phyloP scores from a whole-genome alignment of 2,329 filamentous ascomycete genomes.

The Fusarium papillatum region DNA sequence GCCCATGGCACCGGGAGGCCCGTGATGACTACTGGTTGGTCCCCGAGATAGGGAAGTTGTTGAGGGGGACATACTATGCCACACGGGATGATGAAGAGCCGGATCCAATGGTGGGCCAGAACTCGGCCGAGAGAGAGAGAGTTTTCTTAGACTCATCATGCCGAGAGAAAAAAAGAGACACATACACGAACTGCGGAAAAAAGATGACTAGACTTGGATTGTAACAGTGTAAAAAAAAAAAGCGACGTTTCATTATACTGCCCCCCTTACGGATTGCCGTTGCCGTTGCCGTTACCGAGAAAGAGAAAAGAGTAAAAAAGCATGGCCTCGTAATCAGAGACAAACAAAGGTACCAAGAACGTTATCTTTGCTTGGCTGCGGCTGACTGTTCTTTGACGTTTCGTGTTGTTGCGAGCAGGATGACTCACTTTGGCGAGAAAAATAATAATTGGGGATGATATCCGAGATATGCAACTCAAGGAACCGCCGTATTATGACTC shows the following conservation, averaged over 20 bases:
- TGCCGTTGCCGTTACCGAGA: background rate
- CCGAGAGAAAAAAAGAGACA: background rate
- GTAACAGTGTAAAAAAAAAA: background rate
- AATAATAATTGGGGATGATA: slow-evolving; percentile 3
- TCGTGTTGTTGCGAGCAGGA: background rate
- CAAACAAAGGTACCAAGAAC: background rate
- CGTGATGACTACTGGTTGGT: slow-evolving; percentile 22
- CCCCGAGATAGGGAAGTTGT: background rate
- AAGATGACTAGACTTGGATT: background rate
- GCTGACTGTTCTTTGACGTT: slow-evolving; percentile 4
- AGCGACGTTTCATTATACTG: slow-evolving; percentile 38
- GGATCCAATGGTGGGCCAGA: slow-evolving; percentile 21
- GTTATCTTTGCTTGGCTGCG: slow-evolving; percentile 1
- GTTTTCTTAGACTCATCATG: background rate
- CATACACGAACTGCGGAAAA: background rate
- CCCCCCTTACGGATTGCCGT: slow-evolving; percentile 24
- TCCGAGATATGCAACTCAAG: slow-evolving; percentile 12
- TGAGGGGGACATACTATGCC: slow-evolving; percentile 8
- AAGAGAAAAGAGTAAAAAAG: background rate
- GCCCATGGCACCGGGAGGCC: slow-evolving; percentile 35
- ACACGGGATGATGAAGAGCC: slow-evolving; percentile 20
- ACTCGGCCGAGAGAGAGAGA: slow-evolving; percentile 5
- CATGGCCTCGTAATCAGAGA: slow-evolving; percentile 11
- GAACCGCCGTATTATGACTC: slow-evolving; percentile 16
- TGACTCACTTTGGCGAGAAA: slow-evolving; percentile 23